phyloP scores from a whole-genome alignment of 2,329 filamentous ascomycete genomes.

The Metarhizium robertsii region DNA sequence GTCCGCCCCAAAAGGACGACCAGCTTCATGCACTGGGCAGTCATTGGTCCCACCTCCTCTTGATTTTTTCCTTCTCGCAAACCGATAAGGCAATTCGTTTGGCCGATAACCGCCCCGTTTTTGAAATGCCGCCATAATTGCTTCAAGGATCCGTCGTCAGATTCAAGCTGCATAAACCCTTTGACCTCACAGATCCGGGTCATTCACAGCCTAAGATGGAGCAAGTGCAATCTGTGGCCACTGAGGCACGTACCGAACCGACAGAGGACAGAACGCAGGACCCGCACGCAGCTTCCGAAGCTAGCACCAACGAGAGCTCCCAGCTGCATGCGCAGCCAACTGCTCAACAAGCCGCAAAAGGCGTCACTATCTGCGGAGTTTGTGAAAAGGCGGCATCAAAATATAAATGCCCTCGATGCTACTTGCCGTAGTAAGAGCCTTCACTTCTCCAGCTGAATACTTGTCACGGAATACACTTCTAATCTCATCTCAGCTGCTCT shows the following conservation, averaged over 20 bases:
- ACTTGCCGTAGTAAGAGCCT: constrained; percentile 44
- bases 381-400: constrained; percentile 43
- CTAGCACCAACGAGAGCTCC: neutral
- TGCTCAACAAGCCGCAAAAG: neutral
- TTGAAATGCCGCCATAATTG: too few species aligned
- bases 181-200: neutral
- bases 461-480: neutral
- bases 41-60: too few species aligned
- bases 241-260: neutral
- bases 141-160: too few species aligned
- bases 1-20: too few species aligned
- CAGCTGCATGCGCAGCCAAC: neutral
- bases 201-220: constrained; percentile 1
- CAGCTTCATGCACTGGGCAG: too few species aligned
- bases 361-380: constrained; percentile 34
- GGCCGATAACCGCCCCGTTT: too few species aligned
- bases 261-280: neutral
- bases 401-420: constrained; percentile 55
- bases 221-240: neutral
- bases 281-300: neutral
- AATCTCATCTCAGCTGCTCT: constrained; percentile 39
- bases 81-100: too few species aligned
- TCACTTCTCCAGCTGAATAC: neutral
- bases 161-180: neutral
- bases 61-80: neutral